Percentiles rank a stretch among this genome's conserved stretches.
phyloP scores from a whole-genome alignment of 164 flowering plant genomes.

The Pachysandra terminalis region DNA sequence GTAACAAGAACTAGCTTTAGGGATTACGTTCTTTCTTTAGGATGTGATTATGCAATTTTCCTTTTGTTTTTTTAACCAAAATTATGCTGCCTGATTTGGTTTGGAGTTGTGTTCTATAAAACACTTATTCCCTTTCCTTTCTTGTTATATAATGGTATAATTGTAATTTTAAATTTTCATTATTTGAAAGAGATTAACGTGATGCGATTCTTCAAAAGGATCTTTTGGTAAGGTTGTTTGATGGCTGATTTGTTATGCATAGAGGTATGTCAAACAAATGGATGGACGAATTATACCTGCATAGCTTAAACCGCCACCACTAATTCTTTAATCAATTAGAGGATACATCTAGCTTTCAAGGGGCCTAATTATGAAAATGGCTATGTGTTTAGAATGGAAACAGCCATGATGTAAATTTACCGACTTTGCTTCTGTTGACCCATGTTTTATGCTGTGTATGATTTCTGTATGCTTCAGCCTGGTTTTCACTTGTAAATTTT shows the following conservation, averaged over 20 bases:
- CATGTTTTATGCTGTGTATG: background rate
- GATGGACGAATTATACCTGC: background rate
- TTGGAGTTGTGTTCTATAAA: background rate
- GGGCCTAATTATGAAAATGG: background rate
- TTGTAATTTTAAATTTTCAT: too few relatives aligned
- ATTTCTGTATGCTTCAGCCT: too few relatives aligned
- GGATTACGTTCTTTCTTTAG: background rate
- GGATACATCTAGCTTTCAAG: background rate
- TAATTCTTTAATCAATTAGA: background rate
- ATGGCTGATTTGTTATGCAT: background rate
- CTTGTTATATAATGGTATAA: background rate
- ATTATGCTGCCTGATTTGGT: background rate
- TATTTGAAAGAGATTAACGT: too few relatives aligned
- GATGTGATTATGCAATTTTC: background rate
- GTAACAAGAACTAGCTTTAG: too few relatives aligned
- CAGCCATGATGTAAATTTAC: background rate
- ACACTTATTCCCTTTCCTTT: background rate
- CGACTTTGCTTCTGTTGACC: background rate
- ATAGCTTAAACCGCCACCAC: background rate
- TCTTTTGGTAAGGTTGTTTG: background rate
- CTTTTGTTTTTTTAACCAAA: background rate
- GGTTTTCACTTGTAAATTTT: too few relatives aligned
- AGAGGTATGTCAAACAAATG: background rate
- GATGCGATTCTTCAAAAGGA: too few relatives aligned
- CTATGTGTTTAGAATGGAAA: background rate